Percentiles rank a stretch among this genome's conserved stretches.
These are phyloP conservation scores for Sindora glabra DNA, from an alignment of 306 rosid species.

Conservation along the genomic window DNA sequence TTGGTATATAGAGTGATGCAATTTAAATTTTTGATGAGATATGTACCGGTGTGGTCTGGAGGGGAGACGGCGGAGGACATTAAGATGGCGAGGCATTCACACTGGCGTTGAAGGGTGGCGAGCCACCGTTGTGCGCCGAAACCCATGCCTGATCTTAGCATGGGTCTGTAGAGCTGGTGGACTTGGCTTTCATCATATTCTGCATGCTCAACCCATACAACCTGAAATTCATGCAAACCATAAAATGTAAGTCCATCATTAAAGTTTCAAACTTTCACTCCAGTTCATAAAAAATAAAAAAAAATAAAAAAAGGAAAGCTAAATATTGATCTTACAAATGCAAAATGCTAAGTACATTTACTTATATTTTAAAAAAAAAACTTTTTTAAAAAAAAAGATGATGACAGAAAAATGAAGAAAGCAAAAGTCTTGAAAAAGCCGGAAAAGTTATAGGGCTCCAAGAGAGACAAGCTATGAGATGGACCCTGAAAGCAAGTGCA, in stretches of 20 bases:
- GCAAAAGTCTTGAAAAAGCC: slow-evolving; percentile 11
- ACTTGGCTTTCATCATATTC: slow-evolving; percentile 81
- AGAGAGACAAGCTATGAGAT: slow-evolving; percentile 28
- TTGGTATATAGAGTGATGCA: too few relatives aligned
- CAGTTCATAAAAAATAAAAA: too few relatives aligned
- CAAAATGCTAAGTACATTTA: too few relatives aligned
- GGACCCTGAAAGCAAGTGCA: slow-evolving; percentile 13
- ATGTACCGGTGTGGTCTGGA: slow-evolving; percentile 60
- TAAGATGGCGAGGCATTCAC: slow-evolving; percentile 82
- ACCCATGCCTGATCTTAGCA: slow-evolving; percentile 82
- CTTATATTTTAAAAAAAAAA: too few relatives aligned
- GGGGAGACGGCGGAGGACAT: slow-evolving; percentile 62
- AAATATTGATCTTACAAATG: background rate
- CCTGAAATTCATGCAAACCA: slow-evolving; percentile 36
- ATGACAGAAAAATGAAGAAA: background rate
- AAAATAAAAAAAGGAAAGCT: background rate
- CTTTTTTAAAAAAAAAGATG: too few relatives aligned
- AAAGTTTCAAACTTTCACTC: background rate
- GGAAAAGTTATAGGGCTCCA: slow-evolving; percentile 6
- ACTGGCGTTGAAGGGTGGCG: slow-evolving; percentile 84
- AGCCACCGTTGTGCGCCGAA: slow-evolving; percentile 91
- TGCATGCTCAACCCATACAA: slow-evolving; percentile 96
- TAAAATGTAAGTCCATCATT: background rate
- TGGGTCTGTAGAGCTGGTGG: slow-evolving; percentile 67
- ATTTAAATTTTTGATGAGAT: too few relatives aligned